Evolutionary conservation across 768 basidiomycete genomes (phyloP).

Genomic region (Lactarius pseudohatsudake): DNA sequence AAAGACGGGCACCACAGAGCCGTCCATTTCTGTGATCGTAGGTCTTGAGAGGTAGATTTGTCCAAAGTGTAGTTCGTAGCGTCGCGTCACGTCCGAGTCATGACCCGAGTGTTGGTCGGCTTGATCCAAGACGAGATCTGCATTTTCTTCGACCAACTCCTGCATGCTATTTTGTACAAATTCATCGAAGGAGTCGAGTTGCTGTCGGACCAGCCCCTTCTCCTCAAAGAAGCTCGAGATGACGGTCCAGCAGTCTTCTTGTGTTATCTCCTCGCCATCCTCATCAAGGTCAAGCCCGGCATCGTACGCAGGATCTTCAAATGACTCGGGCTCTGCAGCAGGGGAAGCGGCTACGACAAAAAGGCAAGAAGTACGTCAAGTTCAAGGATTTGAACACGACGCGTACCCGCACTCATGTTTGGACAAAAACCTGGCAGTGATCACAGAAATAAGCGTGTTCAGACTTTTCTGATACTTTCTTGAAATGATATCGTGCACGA

Average conservation of each 20-base stretch:
- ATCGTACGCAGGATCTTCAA: conserved; percentile 60
- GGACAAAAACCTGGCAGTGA: conserved; percentile 27
- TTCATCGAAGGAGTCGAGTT: conserved; percentile 97
- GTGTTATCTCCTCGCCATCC: conserved; percentile 78
- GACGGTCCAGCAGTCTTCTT: conserved; percentile 94
- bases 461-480: not conserved
- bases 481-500: conserved; percentile 1
- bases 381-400: conserved; percentile 19
- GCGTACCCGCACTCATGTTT: conserved; percentile 30
- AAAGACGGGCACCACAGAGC: conserved; percentile 89
- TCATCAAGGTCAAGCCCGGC: conserved; percentile 53
- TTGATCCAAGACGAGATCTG: conserved; percentile 95
- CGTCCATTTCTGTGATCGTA: conserved; percentile 93
- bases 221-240: conserved; percentile 96
- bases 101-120: conserved; percentile 94
- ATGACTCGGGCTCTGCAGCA: conserved; percentile 31
- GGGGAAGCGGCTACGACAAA: conserved; percentile 29
- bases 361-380: conserved; percentile 21
- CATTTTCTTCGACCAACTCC: conserved; percentile 95
- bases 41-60: conserved; percentile 97
- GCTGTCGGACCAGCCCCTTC: conserved; percentile 96
- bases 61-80: conserved; percentile 96
- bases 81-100: conserved; percentile 73
- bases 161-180: conserved; percentile 99
- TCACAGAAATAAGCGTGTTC: conserved; percentile 20